Conservation (phyloP, 164 flowering plant species). For the Houttuynia cordata region DNA sequence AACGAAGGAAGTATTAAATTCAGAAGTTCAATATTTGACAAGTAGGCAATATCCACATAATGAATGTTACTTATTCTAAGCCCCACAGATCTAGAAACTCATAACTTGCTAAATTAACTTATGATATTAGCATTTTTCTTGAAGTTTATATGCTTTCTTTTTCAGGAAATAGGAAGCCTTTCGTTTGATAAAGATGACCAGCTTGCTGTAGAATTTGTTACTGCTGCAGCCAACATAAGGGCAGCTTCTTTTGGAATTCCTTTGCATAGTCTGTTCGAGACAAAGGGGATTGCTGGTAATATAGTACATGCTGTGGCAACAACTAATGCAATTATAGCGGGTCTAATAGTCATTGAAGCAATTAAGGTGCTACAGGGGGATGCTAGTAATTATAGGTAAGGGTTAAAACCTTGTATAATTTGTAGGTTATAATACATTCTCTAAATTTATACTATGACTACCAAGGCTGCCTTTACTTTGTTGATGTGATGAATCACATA, state of each 20-base stretch:
- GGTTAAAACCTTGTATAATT: not conserved
- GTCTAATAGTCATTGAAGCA: conserved; percentile 93
- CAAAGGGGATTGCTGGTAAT: conserved; percentile 98
- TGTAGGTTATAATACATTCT: too few species aligned
- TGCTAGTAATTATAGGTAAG: conserved; percentile 53
- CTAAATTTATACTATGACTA: too few species aligned
- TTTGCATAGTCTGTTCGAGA: conserved; percentile 89
- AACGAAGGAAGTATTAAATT: too few species aligned
- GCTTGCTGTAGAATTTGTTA: conserved; percentile 93
- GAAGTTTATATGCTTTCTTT: conserved; percentile 1
- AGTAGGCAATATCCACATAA: too few species aligned
- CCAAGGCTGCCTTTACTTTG: too few species aligned
- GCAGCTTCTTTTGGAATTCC: conserved; percentile 94
- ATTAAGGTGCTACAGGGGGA: conserved; percentile 78
- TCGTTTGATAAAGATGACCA: conserved; percentile 96
- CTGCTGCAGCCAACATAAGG: conserved; percentile 97
- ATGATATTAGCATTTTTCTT: not conserved
- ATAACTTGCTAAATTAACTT: too few species aligned
- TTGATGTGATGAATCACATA: too few species aligned
- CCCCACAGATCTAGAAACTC: too few species aligned
- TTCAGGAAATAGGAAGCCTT: conserved; percentile 81
- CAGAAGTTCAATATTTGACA: too few species aligned
- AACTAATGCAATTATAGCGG: conserved; percentile 93
- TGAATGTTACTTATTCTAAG: too few species aligned
- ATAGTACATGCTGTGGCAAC: conserved; percentile 99